Percentiles rank a stretch among this genome's conserved stretches.
Evolutionary conservation across 805 yeast species (phyloP).

Genomic region (Candida ponderosae): DNA sequence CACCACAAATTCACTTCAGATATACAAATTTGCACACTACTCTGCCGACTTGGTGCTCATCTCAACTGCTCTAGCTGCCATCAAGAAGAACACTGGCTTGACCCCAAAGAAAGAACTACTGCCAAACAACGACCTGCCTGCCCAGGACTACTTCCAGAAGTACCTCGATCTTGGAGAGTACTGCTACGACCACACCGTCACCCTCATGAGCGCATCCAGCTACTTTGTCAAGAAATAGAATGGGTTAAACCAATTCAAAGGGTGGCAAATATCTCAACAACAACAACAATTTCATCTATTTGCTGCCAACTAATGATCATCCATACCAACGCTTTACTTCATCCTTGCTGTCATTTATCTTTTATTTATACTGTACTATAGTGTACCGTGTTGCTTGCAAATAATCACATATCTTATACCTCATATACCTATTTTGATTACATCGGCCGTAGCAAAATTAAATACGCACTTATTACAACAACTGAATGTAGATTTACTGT

Average conservation of each 20-base stretch:
- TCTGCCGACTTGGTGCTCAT: slow-evolving; percentile 53
- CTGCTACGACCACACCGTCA: slow-evolving; percentile 63
- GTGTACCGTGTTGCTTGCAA: no score
- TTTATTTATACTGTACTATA: no score
- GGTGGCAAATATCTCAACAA: neutral
- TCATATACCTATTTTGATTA: no score
- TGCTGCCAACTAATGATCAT: no score
- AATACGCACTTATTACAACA: no score
- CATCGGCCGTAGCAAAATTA: no score
- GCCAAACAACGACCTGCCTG: slow-evolving; percentile 32
- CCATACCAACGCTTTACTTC: no score
- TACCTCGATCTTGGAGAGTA: slow-evolving; percentile 86
- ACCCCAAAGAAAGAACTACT: slow-evolving; percentile 45
- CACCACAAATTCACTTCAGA: slow-evolving; percentile 19
- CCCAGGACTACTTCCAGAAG: slow-evolving; percentile 45
- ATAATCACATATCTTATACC: no score
- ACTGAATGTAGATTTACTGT: no score
- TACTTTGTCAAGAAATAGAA: slow-evolving; percentile 57
- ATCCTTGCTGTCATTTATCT: no score
- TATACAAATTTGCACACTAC: slow-evolving; percentile 50
- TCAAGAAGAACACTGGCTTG: slow-evolving; percentile 65
- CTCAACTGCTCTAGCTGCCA: slow-evolving; percentile 65
- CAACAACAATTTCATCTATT: no score
- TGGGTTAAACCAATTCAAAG: no score
- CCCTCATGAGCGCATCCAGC: slow-evolving; percentile 60